Conservation (phyloP, 495 filamentous ascomycete genomes). For the Neurospora sp. region DNA sequence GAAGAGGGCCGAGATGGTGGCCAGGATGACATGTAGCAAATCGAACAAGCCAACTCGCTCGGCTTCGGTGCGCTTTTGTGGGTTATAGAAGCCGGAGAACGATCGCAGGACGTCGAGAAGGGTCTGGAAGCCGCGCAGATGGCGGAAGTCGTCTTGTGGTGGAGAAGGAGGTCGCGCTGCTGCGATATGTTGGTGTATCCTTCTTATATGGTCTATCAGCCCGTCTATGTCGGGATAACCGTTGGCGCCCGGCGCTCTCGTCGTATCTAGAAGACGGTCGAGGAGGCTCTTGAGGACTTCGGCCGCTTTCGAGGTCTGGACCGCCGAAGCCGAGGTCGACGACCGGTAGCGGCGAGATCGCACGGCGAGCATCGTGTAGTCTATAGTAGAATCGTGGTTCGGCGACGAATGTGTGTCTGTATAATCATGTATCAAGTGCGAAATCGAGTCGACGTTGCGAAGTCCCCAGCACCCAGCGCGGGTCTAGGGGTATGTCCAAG, state of each 20-base stretch:
- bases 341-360: slow-evolving; percentile 46
- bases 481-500: slow-evolving; percentile 11
- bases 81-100: slow-evolving; percentile 62
- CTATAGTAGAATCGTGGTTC: neutral
- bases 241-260: slow-evolving; percentile 8
- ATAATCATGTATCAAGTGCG: slow-evolving; percentile 14
- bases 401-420: slow-evolving; percentile 9
- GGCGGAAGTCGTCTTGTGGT: slow-evolving; percentile 71
- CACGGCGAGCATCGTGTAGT: slow-evolving; percentile 29
- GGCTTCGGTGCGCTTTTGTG: slow-evolving; percentile 43
- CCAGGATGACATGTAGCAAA: slow-evolving; percentile 58
- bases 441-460: neutral
- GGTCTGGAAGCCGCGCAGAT: slow-evolving; percentile 67
- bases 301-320: slow-evolving; percentile 44
- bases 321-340: slow-evolving; percentile 49
- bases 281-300: slow-evolving; percentile 51
- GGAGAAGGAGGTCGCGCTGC: slow-evolving; percentile 31
- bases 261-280: slow-evolving; percentile 34
- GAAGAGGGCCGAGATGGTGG: slow-evolving; percentile 64
- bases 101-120: slow-evolving; percentile 57
- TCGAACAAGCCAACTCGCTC: slow-evolving; percentile 55
- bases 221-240: slow-evolving; percentile 32
- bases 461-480: slow-evolving; percentile 19
- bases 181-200: slow-evolving; percentile 38
- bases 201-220: slow-evolving; percentile 29